Percentiles rank a stretch among this genome's conserved stretches.
Evolutionary conservation across 441 rosid species (phyloP).

Genomic region (Populus tomentosa): DNA sequence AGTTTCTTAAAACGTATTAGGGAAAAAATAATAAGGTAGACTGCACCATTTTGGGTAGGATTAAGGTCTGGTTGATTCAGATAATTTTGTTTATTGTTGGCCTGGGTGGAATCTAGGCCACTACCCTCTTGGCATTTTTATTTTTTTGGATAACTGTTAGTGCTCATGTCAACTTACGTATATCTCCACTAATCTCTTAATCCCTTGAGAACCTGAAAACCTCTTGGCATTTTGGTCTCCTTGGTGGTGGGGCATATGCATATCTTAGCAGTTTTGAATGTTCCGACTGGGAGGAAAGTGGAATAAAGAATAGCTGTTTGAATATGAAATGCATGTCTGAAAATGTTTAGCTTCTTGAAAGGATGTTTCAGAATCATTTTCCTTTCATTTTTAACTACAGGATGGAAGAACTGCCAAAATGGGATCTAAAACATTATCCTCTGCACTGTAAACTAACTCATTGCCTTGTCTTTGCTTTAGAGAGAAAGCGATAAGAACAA

Average conservation of each 20-base stretch:
- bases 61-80: not conserved
- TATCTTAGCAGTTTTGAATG: slow-evolving; percentile 2
- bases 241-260: slow-evolving; percentile 2
- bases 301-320: not conserved
- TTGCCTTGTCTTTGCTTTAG: not conserved
- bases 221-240: not conserved
- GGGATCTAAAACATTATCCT: not conserved
- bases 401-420: not conserved
- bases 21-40: not conserved
- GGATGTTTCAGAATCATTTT: not conserved
- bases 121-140: not conserved
- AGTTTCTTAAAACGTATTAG: not conserved
- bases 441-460: not conserved
- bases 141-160: too few relatives aligned
- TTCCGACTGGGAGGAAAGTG: slow-evolving; percentile 2
- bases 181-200: too few relatives aligned
- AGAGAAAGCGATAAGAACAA: not conserved
- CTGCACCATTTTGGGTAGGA: not conserved
- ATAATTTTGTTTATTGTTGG: not conserved
- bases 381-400: not conserved
- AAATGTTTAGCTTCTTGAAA: not conserved
- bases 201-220: too few relatives aligned
- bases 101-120: not conserved
- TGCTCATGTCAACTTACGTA: rapidly evolving
- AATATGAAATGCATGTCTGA: not conserved